A percentile compares a stretch with the other conserved stretches of the same genome.
Evolutionary conservation across 306 rosid genomes (phyloP).

Genomic region (Dryas drummondii): DNA sequence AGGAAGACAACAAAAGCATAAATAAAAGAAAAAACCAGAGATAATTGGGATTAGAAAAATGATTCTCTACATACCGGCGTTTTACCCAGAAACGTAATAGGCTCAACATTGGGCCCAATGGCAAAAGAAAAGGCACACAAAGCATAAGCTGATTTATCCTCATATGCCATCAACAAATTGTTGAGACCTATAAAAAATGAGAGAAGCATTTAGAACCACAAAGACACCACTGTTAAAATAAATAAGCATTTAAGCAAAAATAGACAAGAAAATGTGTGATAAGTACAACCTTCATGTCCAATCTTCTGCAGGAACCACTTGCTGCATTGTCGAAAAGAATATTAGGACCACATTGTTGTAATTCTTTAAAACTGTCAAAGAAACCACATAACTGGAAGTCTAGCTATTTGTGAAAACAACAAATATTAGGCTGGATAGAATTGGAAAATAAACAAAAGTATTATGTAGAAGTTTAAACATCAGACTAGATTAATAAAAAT

Average conservation of each 20-base stretch:
- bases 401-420: background rate
- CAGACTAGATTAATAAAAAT: too few relatives aligned
- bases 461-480: background rate
- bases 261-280: constrained; percentile 6
- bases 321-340: constrained; percentile 51
- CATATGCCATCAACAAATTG: constrained; percentile 85
- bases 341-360: background rate
- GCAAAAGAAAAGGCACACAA: constrained; percentile 77
- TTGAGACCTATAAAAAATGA: constrained; percentile 67
- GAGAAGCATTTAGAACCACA: constrained; percentile 23
- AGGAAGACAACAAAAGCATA: background rate
- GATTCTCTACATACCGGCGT: constrained; percentile 54
- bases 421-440: constrained; percentile 2
- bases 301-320: constrained; percentile 98
- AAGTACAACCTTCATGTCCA: constrained; percentile 77
- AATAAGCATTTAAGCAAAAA: constrained; percentile 9
- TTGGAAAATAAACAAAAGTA: background rate
- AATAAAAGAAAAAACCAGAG: background rate
- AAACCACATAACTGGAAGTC: constrained; percentile 10
- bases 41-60: background rate
- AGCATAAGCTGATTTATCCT: constrained; percentile 93
- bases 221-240: constrained; percentile 5
- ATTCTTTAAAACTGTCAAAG: constrained; percentile 1
- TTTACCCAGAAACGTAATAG: constrained; percentile 79
- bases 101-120: constrained; percentile 64